Evolutionary conservation across 495 filamentous ascomycete genomes (phyloP).

Genomic region (Cercophora newfieldiana): DNA sequence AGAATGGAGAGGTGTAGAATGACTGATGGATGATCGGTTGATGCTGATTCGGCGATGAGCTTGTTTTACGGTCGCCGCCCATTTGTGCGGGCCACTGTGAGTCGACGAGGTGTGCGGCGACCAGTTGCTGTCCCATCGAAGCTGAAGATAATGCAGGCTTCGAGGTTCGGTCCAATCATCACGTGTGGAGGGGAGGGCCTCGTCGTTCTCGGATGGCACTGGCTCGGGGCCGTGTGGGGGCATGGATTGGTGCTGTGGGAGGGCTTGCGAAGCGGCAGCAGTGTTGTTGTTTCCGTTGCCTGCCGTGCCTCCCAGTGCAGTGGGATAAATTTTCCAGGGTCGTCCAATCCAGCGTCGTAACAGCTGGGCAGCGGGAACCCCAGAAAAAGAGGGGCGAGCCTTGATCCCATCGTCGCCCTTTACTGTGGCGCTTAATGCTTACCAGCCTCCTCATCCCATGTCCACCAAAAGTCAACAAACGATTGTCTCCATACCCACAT

Average conservation of each 20-base stretch:
- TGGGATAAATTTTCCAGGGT: conserved; percentile 2
- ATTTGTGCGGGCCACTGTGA: neutral
- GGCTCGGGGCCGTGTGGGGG: neutral
- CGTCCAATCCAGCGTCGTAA: neutral
- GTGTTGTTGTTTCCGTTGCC: conserved; percentile 3
- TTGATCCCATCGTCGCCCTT: neutral
- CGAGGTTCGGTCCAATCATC: conserved; percentile 6
- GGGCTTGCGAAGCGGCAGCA: neutral
- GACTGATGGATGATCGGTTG: neutral
- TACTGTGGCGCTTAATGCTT: conserved; percentile 1
- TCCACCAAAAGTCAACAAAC: conserved; percentile 17
- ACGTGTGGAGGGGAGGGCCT: neutral
- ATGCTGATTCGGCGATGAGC: neutral
- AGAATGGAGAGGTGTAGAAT: neutral
- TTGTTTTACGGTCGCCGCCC: neutral
- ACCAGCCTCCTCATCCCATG: conserved; percentile 2
- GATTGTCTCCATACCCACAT: neutral
- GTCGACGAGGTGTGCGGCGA: neutral
- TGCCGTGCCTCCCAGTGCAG: neutral
- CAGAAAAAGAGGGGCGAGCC: conserved; percentile 1
- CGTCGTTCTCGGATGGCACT: neutral
- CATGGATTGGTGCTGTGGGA: neutral
- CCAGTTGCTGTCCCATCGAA: conserved; percentile 6
- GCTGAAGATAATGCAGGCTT: conserved; percentile 16
- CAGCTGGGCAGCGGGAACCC: neutral